These are phyloP conservation scores for Rhododendron williamsianum DNA, from an alignment of 148 eudicot genomes.

Conservation along the genomic window DNA sequence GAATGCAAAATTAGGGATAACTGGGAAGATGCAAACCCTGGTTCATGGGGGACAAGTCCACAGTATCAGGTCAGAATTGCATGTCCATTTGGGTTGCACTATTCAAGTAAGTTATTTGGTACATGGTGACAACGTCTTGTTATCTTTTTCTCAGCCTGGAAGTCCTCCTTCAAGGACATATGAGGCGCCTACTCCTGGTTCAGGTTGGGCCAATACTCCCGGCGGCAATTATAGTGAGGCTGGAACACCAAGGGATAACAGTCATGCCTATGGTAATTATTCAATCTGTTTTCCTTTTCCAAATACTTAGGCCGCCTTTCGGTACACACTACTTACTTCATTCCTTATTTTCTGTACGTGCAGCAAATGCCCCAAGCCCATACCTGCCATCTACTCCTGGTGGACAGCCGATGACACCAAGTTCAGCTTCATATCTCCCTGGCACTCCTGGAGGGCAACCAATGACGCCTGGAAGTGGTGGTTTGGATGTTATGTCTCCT, in stretches of 20 bases:
- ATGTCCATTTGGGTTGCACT: not conserved
- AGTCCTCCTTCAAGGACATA: conserved; percentile 82
- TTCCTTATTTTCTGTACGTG: conserved; percentile 19
- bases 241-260: conserved; percentile 84
- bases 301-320: not conserved
- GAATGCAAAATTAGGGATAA: conserved; percentile 54
- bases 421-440: conserved; percentile 75
- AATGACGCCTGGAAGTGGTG: conserved; percentile 97
- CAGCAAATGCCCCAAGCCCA: conserved; percentile 98
- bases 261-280: conserved; percentile 65
- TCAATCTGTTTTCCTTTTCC: not conserved
- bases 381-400: conserved; percentile 98
- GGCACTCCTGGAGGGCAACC: conserved; percentile 99
- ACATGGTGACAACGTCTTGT: conserved; percentile 1
- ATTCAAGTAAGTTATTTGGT: conserved; percentile 6
- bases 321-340: not conserved
- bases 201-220: conserved; percentile 81
- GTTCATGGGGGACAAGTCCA: conserved; percentile 93
- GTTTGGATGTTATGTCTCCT: conserved; percentile 97
- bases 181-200: conserved; percentile 97
- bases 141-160: conserved; percentile 56
- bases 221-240: conserved; percentile 72
- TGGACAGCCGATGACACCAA: conserved; percentile 88
- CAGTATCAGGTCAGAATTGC: conserved; percentile 67
- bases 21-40: conserved; percentile 97